Base-by-base conservation (phyloP, 1,284 basidiomycete genomes). In the Ceratorhiza oryzae-sativae region DNA sequence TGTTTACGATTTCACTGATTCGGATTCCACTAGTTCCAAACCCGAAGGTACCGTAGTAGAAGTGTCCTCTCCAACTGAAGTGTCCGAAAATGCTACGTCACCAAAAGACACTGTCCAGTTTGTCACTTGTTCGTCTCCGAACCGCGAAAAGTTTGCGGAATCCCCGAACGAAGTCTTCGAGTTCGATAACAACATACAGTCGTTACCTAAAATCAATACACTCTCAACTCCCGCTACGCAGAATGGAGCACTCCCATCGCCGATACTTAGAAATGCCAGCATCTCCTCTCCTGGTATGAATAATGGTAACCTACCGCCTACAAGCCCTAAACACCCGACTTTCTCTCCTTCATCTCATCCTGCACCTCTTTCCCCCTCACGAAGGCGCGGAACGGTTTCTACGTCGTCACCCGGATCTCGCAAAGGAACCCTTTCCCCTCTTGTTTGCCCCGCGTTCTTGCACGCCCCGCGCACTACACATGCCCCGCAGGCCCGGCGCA, bases 91-190 rank as follows among this genome's bases (percentile, higher is more conserved):
- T 45, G 41, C 41, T 10, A 36, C 65, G 10, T 13, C 36, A 42
- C 51, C 65, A 15, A 68, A 58, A 25, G 32, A 39, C 41, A 12
- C 39, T n/a, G 46, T 53, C 10, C 51, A 68, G n/a, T 56, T 68
- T 18, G 25, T 41, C 10, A 55, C 20, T 5, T 30, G 51, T 30
- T 45, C 36, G 8, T 56, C 65, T 1, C 65, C 65, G 2, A 42
- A 15, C 3, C 36, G 20, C 4, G 39, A 13, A 5, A 46, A 32
- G 2, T 68, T 68, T 23, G 51, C 65, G 6, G 25, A n/a, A 4
- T 68, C 65, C 20, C 65, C 65, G 9, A 56, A 46, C 51, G 65
- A 41, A 25, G 42, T 55, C 20, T 42, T 39, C 12, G 65, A 68
- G 18, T 58, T 55, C 36, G 51, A 60, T 23, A 5, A 3, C 20